Conservation (phyloP, 1,139 yeast genomes). For the Geotrichum restrictum region DNA sequence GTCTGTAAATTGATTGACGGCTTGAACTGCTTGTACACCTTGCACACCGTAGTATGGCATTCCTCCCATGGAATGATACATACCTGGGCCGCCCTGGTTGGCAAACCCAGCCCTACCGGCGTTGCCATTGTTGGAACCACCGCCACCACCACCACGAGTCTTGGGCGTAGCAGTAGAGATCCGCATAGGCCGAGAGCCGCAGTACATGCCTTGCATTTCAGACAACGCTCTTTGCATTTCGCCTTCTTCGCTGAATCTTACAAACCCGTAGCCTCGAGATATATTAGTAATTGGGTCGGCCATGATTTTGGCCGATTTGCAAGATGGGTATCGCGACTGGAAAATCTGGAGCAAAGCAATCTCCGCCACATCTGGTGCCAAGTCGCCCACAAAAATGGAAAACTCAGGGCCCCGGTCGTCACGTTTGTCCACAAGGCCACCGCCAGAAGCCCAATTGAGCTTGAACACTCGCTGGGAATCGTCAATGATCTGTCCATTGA, state of each 20-base stretch:
- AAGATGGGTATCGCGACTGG: constrained; percentile 65
- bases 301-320: constrained; percentile 84
- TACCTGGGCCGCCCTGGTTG: neutral
- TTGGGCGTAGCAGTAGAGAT: constrained; percentile 73
- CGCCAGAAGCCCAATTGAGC: constrained; percentile 84
- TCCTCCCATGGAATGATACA: neutral
- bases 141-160: constrained; percentile 40
- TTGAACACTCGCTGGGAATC: constrained; percentile 58
- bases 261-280: constrained; percentile 88
- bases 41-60: constrained; percentile 5
- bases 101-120: neutral
- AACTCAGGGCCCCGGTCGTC: constrained; percentile 50
- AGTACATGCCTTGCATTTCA: constrained; percentile 76
- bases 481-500: constrained; percentile 69
- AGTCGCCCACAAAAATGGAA: constrained; percentile 83
- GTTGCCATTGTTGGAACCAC: neutral
- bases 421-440: constrained; percentile 42
- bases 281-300: constrained; percentile 71
- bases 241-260: constrained; percentile 64
- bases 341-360: constrained; percentile 64
- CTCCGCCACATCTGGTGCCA: constrained; percentile 73
- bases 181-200: constrained; percentile 72
- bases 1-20: constrained; percentile 43
- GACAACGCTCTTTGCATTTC: constrained; percentile 70
- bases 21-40: neutral